These are phyloP conservation scores for Pontederia crassipes DNA, from an alignment of 176 grass and related monocot species.

Conservation along the genomic window DNA sequence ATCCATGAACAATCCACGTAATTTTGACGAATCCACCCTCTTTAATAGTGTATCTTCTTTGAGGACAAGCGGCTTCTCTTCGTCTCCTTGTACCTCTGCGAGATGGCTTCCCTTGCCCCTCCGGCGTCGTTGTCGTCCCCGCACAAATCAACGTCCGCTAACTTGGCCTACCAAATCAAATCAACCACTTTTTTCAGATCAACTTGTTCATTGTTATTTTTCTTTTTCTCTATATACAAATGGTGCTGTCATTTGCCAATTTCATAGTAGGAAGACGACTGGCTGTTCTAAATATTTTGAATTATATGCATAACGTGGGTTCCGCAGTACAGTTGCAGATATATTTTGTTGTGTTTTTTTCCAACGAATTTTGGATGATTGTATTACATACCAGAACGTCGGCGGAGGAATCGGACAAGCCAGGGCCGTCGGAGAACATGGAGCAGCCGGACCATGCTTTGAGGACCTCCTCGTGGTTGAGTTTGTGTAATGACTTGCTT, in stretches of 20 bases:
- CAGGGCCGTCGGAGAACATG: slow-evolving; percentile 57
- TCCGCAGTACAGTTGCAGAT: too few species aligned
- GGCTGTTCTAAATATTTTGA: too few species aligned
- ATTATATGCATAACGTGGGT: background rate
- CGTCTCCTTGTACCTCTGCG: slow-evolving; percentile 98
- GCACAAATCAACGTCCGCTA: slow-evolving; percentile 78
- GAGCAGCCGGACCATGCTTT: slow-evolving; percentile 59
- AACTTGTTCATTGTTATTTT: too few species aligned
- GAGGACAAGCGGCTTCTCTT: slow-evolving; percentile 73
- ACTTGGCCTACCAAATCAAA: slow-evolving; percentile 29
- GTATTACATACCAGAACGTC: slow-evolving; percentile 53
- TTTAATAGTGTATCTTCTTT: slow-evolving; percentile 94
- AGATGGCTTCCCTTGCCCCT: slow-evolving; percentile 80
- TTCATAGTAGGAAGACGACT: too few species aligned
- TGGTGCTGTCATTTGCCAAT: too few species aligned
- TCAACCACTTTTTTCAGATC: too few species aligned
- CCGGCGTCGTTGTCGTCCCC: slow-evolving; percentile 36
- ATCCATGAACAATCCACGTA: too few species aligned
- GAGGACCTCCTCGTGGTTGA: slow-evolving; percentile 63
- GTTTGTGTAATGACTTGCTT: too few species aligned
- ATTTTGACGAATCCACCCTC: slow-evolving; percentile 65
- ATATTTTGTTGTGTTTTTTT: background rate
- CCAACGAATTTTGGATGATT: background rate
- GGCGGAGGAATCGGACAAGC: slow-evolving; percentile 48
- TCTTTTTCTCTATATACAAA: too few species aligned